Evolutionary conservation across 495 filamentous ascomycete genomes (phyloP), one percentile per base, ranked within the genome.

Genomic region (Hypoxylon perforatum): DNA sequence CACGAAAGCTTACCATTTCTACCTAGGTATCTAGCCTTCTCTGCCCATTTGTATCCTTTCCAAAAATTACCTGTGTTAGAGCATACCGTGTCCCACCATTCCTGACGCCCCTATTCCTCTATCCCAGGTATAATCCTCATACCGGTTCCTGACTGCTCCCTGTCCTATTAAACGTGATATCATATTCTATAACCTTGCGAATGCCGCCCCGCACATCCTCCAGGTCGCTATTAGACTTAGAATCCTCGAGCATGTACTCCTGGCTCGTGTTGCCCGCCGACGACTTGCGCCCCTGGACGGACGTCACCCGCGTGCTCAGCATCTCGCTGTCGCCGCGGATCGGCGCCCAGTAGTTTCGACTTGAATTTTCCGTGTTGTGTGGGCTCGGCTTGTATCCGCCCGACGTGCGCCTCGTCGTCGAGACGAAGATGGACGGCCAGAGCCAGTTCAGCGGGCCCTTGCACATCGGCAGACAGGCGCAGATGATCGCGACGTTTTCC

Each of bases 401-500:
- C 6, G 66, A 70, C 8, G 21, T 21, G 5, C 57, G 61, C 35
- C 21, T 65, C 21, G 61, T 39, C 10, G 25, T 18, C 11, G 56
- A 33, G 2, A 35, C 57, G 21, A 70, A 70, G 23, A 70, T 61
- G 2, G 61, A 61, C n/a, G 66, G 66, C 36, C 65, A 70, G 17
- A 70, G 17, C 57, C 62, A 64, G 57, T 63, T 70, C 3, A 70
- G 51, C 11, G 66, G 66, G 0, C 56, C 66, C 39, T 65, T 70
- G 11, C 66, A 70, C 66, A 70, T 70, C 28, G 82, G 83, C 8
- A 85, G 73, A 53, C 78, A 83, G 22, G 81, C 81, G 57, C 79
- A 83, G 21, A 84, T 80, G 39, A 84, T 80, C 4, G 77, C 81
- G 1, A 80, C 65, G 49, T 80, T 79, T 21, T 76, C 71, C 59